phyloP scores from a whole-genome alignment of 148 eudicot genomes.

The Heliosperma pusillum region DNA sequence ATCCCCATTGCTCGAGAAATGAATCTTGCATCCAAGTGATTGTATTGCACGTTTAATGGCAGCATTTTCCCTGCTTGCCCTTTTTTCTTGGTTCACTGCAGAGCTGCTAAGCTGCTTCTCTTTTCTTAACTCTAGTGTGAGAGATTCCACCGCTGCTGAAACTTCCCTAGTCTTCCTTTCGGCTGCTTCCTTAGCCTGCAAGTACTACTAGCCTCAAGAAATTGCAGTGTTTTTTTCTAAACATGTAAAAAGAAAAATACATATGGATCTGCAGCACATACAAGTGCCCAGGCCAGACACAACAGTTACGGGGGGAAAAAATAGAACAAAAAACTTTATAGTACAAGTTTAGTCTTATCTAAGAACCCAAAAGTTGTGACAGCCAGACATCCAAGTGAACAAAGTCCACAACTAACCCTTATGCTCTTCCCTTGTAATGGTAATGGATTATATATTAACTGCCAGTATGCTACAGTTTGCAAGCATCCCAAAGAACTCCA shows the following conservation, averaged over 20 bases:
- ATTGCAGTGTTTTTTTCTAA: neutral
- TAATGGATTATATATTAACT: neutral
- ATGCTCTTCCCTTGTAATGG: neutral
- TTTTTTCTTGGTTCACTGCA: slow-evolving; percentile 58
- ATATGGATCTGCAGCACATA: neutral
- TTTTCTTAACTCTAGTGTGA: slow-evolving; percentile 54
- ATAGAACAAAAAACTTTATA: neutral
- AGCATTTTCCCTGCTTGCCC: slow-evolving; percentile 65
- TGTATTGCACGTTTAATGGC: slow-evolving; percentile 84
- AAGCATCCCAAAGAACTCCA: neutral
- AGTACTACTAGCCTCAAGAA: slow-evolving; percentile 23
- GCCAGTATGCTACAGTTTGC: neutral
- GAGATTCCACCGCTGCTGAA: slow-evolving; percentile 46
- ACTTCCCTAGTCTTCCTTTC: slow-evolving; percentile 67
- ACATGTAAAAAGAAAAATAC: neutral
- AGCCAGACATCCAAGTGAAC: neutral
- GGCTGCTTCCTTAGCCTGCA: slow-evolving; percentile 75
- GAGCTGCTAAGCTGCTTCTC: slow-evolving; percentile 69
- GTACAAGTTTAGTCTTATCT: neutral
- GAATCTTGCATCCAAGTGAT: slow-evolving; percentile 84
- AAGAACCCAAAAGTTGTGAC: neutral
- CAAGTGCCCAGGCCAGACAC: neutral
- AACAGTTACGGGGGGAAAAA: slow-evolving; percentile 2
- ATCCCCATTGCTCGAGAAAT: slow-evolving; percentile 70
- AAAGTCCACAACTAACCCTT: neutral